phyloP scores from a whole-genome alignment of 345 rosid species.

The Lepidium aucheri region DNA sequence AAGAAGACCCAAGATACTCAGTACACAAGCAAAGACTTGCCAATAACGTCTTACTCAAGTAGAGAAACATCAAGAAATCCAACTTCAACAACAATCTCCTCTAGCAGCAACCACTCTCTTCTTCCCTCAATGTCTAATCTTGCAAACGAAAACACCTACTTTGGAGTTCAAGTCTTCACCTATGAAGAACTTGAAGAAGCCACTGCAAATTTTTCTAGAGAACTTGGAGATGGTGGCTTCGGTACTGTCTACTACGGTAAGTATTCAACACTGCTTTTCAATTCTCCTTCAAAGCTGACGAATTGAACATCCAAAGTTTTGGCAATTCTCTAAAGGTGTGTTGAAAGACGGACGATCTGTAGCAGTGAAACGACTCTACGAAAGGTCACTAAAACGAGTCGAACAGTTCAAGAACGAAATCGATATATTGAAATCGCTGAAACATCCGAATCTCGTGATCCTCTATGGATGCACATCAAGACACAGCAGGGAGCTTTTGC shows the following conservation, averaged over 20 bases:
- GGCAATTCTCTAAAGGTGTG: slow-evolving; percentile 30
- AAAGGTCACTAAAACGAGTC: slow-evolving; percentile 51
- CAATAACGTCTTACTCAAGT: slow-evolving; percentile 39
- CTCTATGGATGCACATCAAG: slow-evolving; percentile 74
- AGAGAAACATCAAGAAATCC: slow-evolving; percentile 26
- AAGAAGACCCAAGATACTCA: slow-evolving; percentile 30
- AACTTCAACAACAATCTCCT: slow-evolving; percentile 37
- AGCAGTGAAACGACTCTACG: slow-evolving; percentile 74
- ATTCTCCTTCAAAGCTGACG: neutral
- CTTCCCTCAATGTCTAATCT: slow-evolving; percentile 36
- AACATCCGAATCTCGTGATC: slow-evolving; percentile 61
- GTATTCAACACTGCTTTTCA: neutral
- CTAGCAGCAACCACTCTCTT: slow-evolving; percentile 41
- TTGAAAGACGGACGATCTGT: slow-evolving; percentile 71
- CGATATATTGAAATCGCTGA: slow-evolving; percentile 54
- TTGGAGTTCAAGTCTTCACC: slow-evolving; percentile 67
- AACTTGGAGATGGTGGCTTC: slow-evolving; percentile 90
- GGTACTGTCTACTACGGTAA: slow-evolving; percentile 85
- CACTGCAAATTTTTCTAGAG: slow-evolving; percentile 61
- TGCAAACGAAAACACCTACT: slow-evolving; percentile 47
- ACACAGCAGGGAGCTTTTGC: slow-evolving; percentile 70
- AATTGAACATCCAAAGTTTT: neutral
- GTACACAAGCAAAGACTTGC: slow-evolving; percentile 29
- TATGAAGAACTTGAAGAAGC: slow-evolving; percentile 74
- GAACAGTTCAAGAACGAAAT: slow-evolving; percentile 84